Evolutionary conservation across 2,329 filamentous ascomycete species (phyloP).

Genomic region (Cryoendolithus antarcticus): DNA sequence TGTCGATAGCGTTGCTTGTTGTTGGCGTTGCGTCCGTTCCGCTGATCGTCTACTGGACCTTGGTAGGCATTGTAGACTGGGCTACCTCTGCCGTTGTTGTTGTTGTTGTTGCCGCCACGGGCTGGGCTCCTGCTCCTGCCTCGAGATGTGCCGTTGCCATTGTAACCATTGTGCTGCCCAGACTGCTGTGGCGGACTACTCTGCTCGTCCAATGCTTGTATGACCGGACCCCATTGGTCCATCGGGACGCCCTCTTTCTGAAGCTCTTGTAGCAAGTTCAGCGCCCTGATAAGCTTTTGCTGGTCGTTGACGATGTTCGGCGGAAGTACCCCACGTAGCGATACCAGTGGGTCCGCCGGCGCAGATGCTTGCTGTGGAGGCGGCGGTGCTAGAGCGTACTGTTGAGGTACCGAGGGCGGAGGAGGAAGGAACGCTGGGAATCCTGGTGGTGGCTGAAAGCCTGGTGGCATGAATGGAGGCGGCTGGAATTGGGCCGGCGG

Average conservation of each 20-base stretch:
- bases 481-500: slow-evolving; percentile 3
- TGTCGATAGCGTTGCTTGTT: slow-evolving; percentile 60
- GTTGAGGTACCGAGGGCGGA: slow-evolving; percentile 20
- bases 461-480: slow-evolving; percentile 4
- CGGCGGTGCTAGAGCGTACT: slow-evolving; percentile 37
- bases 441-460: slow-evolving; percentile 7
- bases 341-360: slow-evolving; percentile 15
- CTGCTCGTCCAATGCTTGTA: slow-evolving; percentile 35
- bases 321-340: slow-evolving; percentile 21
- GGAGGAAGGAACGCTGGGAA: slow-evolving; percentile 16
- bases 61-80: slow-evolving; percentile 64
- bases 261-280: slow-evolving; percentile 63
- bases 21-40: slow-evolving; percentile 9
- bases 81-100: slow-evolving; percentile 46
- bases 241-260: slow-evolving; percentile 62
- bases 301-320: slow-evolving; percentile 25
- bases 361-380: slow-evolving; percentile 15
- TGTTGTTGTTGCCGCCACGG: slow-evolving; percentile 29
- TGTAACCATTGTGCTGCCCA: slow-evolving; percentile 10
- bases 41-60: slow-evolving; percentile 21
- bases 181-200: slow-evolving; percentile 11
- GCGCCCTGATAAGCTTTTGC: slow-evolving; percentile 53
- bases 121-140: slow-evolving; percentile 63
- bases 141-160: slow-evolving; percentile 32
- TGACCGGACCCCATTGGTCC: slow-evolving; percentile 58